Base-by-base conservation (phyloP, 495 filamentous ascomycete species). In the Podospora anserina region DNA sequence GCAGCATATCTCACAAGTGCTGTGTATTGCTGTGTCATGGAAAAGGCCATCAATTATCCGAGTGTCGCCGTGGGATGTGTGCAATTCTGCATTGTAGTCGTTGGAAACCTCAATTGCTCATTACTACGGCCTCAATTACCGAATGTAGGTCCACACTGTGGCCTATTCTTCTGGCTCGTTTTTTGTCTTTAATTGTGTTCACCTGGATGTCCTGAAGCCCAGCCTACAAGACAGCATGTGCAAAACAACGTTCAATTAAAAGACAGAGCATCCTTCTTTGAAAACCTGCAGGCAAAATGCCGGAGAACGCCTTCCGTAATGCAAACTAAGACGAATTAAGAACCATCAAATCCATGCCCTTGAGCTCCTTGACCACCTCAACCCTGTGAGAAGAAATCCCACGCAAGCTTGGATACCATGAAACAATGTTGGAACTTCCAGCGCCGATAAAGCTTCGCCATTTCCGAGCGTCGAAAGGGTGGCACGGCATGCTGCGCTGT, bases 191-290 rank as follows among this genome's bases (percentile, higher is more conserved):
- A 23, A 58, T 58, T n/a, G 3, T 58, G 56, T 2, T 27, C 9
- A 9, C 56, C 3, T 9, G 56, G 6, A 18, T 18, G 3, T 59
- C 56, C 16, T 59, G 19, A 18, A 49, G 39, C 2, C 13, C 39
- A 13, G 13, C 49, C 19, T 66, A 26, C 58, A 71, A 71, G 69
- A 72, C 70, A 75, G 67, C 72, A 75, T 67, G 72, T 73, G 68
- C 63, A 73, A 68, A 67, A 64, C 68, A 63, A 55, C 53, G 64
- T 67, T 66, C 66, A 69, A 70, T 44, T 54, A 67, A 61, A 27
- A 77, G 70, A 77, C 71, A 73, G 1, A 2, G 9, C 30, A 49
- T 49, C 39, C 15, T 39, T 39, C 39, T 49, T 16, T 16, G 13
- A 49, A 49, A 11, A 49, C 39, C 7, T 49, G 39, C 4, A 6